Conservation (phyloP, 2,329 filamentous ascomycete genomes). For the Ceratocystis alfenasii region DNA sequence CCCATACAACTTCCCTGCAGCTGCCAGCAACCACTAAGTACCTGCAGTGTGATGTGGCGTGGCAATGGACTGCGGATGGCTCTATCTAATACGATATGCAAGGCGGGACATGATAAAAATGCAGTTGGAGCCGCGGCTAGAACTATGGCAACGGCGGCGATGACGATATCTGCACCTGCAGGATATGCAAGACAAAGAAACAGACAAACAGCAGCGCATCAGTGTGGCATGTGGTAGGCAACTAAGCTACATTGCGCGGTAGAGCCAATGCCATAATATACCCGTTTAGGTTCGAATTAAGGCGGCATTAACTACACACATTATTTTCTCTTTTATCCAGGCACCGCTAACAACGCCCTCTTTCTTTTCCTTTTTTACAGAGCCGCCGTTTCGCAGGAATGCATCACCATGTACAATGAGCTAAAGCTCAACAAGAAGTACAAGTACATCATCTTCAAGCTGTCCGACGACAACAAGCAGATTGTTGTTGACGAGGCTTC, state of each 20-base stretch:
- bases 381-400: conserved; percentile 60
- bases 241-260: too few relatives aligned
- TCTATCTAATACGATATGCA: conserved; percentile 9
- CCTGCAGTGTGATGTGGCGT: neutral
- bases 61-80: neutral
- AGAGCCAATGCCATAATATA: too few relatives aligned
- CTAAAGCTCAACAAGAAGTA: conserved; percentile 70
- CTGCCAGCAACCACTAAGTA: neutral
- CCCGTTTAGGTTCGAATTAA: too few relatives aligned
- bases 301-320: neutral
- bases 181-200: neutral
- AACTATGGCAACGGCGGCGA: neutral
- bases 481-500: conserved; percentile 70
- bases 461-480: conserved; percentile 69
- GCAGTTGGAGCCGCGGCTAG: neutral
- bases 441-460: conserved; percentile 83
- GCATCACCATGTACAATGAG: conserved; percentile 62
- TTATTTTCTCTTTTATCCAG: neutral
- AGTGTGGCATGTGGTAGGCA: too few relatives aligned
- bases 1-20: conserved; percentile 8
- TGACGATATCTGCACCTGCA: neutral
- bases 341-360: conserved; percentile 13
- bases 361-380: conserved; percentile 33
- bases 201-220: too few relatives aligned
- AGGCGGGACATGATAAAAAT: conserved; percentile 16